Evolutionary conservation across 208 protist species (phyloP), one percentile per base, ranked within the genome.

Genomic region (Trypanosoma melophagium): DNA sequence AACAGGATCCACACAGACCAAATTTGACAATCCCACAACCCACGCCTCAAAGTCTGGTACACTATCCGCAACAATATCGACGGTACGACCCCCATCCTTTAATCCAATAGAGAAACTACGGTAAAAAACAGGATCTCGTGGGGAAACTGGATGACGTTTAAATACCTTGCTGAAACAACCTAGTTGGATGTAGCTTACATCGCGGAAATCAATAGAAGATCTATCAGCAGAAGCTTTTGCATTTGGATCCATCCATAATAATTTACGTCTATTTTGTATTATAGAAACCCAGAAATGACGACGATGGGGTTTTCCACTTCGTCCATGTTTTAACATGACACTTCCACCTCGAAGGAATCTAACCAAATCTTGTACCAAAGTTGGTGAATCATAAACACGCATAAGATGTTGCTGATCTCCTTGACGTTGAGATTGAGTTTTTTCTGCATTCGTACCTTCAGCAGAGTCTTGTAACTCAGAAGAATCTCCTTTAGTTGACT

Each of bases 111-210:
- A 88, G 71, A 98, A 96, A 73, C 87, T 86, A 47, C 79, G 81
- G 71, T 90, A 97, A 72, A 97, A 97, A 41, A 74, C 71, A 4
- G 83, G 83, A 63, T 94, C 78, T 21, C 25, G 83, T 10, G 84
- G 59, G 0, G 69, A 66, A 22, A 91, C 80, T 7, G 60, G 77
- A 71, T 96, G 60, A n/a, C 94, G 88, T 56, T 78, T 63, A 62
- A 98, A 97, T 13, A 98, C 92, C 57, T 96, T 97, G 51, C 86
- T 87, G 65, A 95, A 96, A 71, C 83, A 86, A n/a, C 94, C 94
- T 0, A 96, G 70, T 67, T 93, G 82, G 40, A 98, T 87, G 80
- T 78, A 93, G 67, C 80, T 86, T 25, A 98, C 91, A 17, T 90
- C 73, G 31, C 69, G 54, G 1, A 98, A 74, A 12, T 83, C 41